These are phyloP conservation scores for Echites panduratus DNA, from an alignment of 257 asterid genomes.

Conservation along the genomic window DNA sequence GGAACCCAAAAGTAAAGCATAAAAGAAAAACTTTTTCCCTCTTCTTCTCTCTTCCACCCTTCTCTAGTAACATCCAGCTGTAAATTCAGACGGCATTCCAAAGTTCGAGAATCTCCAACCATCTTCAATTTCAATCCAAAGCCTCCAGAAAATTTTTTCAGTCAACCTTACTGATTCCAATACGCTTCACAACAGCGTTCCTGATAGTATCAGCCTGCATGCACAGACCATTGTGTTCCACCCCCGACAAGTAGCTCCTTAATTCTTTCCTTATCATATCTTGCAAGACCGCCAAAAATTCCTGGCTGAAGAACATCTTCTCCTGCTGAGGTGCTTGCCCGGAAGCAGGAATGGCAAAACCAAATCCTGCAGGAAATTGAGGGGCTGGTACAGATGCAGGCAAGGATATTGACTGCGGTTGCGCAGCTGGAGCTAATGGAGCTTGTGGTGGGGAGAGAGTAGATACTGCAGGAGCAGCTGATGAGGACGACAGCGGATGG, in stretches of 20 bases:
- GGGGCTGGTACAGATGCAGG: constrained; percentile 15
- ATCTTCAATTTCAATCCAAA: background rate
- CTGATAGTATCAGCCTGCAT: constrained; percentile 47
- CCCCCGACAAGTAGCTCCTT: constrained; percentile 58
- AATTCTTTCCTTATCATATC: constrained; percentile 72
- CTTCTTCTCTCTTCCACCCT: background rate
- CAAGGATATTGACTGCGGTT: constrained; percentile 2
- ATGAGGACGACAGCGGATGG: background rate
- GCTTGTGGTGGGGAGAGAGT: constrained; percentile 14
- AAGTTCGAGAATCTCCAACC: background rate
- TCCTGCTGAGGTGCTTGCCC: constrained; percentile 18
- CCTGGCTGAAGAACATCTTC: constrained; percentile 57
- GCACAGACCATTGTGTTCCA: constrained; percentile 42
- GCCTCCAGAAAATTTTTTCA: constrained; percentile 12
- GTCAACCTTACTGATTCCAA: constrained; percentile 69
- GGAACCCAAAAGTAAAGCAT: background rate
- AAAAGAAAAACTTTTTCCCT: background rate
- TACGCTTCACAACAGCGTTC: constrained; percentile 63
- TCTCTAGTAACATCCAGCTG: background rate
- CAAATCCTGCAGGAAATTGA: constrained; percentile 16
- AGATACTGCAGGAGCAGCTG: background rate
- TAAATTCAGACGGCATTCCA: background rate
- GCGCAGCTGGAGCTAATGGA: background rate
- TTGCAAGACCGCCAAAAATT: constrained; percentile 59
- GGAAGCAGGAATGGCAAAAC: constrained; percentile 6